These are phyloP conservation scores for Lentinus tigrinus DNA, from an alignment of 768 basidiomycete species.

Conservation along the genomic window DNA sequence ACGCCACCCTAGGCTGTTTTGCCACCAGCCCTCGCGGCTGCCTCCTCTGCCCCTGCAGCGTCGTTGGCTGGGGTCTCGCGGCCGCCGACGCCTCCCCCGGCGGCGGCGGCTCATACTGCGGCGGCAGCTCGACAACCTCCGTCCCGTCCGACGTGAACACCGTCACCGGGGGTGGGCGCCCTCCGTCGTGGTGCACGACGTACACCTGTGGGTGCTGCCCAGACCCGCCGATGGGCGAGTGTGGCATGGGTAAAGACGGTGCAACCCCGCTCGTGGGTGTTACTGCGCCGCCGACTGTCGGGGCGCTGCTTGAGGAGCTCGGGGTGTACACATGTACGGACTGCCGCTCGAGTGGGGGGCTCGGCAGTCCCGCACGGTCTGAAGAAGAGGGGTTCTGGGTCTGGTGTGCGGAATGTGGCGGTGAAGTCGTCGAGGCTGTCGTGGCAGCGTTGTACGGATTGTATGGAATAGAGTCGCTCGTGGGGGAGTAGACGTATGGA, in stretches of 20 bases:
- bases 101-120: slow-evolving; percentile 37
- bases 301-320: too few species aligned
- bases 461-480: neutral
- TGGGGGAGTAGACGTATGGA: neutral
- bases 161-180: slow-evolving; percentile 50
- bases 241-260: neutral
- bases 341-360: too few species aligned
- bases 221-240: neutral
- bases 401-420: too few species aligned
- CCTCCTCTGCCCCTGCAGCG: slow-evolving; percentile 5
- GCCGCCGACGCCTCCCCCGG: neutral
- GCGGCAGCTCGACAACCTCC: slow-evolving; percentile 60
- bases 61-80: neutral
- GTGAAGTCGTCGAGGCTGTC: neutral
- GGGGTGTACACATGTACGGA: too few species aligned
- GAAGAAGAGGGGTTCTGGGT: too few species aligned
- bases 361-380: too few species aligned
- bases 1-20: slow-evolving; percentile 7
- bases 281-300: too few species aligned
- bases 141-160: slow-evolving; percentile 56
- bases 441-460: neutral
- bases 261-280: neutral
- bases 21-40: slow-evolving; percentile 3
- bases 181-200: slow-evolving; percentile 62
- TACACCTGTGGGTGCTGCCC: slow-evolving; percentile 38